Conservation (phyloP, 768 basidiomycete species). For the Rhodosporidiobolus sp. region DNA sequence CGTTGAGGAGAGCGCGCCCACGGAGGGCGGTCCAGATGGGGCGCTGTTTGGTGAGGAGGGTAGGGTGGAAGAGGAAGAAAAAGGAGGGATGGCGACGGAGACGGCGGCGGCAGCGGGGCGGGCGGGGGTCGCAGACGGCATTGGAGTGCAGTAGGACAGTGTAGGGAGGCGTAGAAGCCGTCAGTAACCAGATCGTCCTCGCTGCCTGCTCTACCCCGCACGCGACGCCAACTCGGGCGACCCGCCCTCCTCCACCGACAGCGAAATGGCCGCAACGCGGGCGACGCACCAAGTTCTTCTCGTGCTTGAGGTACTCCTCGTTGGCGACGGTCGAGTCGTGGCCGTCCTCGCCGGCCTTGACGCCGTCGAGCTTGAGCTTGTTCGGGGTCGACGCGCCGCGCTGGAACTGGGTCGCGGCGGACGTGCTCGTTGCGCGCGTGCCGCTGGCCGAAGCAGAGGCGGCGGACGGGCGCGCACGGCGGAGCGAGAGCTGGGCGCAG, state of each 20-base stretch:
- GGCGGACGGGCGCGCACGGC: neutral
- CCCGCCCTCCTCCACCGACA: neutral
- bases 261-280: neutral
- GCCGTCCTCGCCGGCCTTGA: conserved; percentile 7
- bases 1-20: conserved; percentile 21
- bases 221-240: neutral
- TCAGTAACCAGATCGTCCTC: neutral
- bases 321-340: conserved; percentile 19
- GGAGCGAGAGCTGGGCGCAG: neutral
- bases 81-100: neutral
- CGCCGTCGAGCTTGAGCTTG: conserved; percentile 19
- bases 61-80: neutral
- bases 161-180: neutral
- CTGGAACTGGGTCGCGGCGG: conserved; percentile 8
- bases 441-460: no score
- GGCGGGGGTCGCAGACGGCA: neutral
- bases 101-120: neutral
- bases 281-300: conserved; percentile 28
- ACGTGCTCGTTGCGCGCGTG: neutral
- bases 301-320: conserved; percentile 23
- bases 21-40: conserved; percentile 38
- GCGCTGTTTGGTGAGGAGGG: neutral
- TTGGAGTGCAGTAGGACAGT: neutral
- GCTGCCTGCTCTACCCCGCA: neutral
- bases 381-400: neutral